A percentile compares a stretch with the other conserved stretches of the same genome.
Evolutionary conservation across 495 filamentous ascomycete genomes (phyloP).

Genomic region (Tuber aestivum): DNA sequence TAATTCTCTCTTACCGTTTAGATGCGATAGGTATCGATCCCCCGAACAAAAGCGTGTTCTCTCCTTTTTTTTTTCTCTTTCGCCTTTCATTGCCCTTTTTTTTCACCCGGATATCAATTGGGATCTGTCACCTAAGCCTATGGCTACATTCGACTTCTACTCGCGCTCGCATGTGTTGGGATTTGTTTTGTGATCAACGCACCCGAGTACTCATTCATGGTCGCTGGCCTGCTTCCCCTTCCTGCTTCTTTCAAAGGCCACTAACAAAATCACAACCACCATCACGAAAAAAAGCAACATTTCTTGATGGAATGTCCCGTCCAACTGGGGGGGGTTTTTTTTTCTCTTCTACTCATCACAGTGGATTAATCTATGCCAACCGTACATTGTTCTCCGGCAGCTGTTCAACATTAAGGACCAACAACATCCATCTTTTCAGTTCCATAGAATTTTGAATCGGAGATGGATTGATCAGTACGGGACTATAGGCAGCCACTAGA

Average conservation of each 20-base stretch:
- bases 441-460: neutral
- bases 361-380: neutral
- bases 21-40: slow-evolving; percentile 29
- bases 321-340: neutral
- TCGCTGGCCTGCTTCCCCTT: slow-evolving; percentile 17
- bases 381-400: neutral
- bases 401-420: neutral
- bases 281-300: neutral
- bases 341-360: neutral
- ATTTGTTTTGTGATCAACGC: slow-evolving; percentile 27
- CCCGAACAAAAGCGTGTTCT: slow-evolving; percentile 26
- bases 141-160: slow-evolving; percentile 23
- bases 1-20: slow-evolving; percentile 36
- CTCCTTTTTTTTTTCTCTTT: slow-evolving; percentile 17
- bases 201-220: slow-evolving; percentile 10
- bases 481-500: neutral
- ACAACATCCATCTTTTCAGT: neutral
- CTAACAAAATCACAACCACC: slow-evolving; percentile 32
- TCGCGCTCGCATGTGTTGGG: slow-evolving; percentile 20
- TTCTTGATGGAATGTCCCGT: neutral
- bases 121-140: slow-evolving; percentile 21
- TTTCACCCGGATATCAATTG: slow-evolving; percentile 24
- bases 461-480: neutral
- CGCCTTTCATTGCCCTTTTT: slow-evolving; percentile 17
- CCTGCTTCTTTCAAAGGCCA: slow-evolving; percentile 21